phyloP scores from a whole-genome alignment of 176 grass and related monocot genomes.

The Oryza meridionalis region DNA sequence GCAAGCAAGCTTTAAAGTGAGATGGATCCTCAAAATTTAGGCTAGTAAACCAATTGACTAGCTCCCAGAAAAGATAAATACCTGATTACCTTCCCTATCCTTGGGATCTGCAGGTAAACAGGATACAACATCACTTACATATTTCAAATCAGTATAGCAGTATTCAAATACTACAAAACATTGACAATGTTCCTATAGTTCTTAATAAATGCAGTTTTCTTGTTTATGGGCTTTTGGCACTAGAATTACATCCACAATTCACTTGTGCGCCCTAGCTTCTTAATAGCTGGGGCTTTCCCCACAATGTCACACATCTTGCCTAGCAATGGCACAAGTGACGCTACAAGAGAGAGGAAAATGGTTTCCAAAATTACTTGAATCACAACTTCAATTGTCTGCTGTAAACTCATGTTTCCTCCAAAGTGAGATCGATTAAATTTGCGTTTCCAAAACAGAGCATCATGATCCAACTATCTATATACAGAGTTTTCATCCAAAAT shows the following conservation, averaged over 20 bases:
- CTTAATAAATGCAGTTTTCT: background rate
- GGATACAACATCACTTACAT: constrained; percentile 13
- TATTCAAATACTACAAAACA: background rate
- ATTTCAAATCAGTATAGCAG: constrained; percentile 15
- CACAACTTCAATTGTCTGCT: background rate
- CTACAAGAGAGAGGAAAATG: background rate
- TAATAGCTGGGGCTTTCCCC: background rate
- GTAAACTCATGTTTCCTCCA: background rate
- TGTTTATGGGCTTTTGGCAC: background rate
- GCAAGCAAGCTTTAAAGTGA: constrained; percentile 38
- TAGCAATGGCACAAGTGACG: background rate
- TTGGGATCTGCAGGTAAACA: constrained; percentile 63
- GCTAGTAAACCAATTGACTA: background rate
- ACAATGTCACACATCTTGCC: background rate
- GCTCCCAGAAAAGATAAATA: constrained; percentile 34
- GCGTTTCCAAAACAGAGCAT: background rate
- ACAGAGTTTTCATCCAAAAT: background rate
- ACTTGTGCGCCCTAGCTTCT: background rate
- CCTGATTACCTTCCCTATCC: constrained; percentile 56
- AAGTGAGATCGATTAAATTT: background rate
- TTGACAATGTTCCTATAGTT: background rate
- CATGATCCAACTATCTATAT: background rate
- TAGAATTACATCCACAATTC: background rate
- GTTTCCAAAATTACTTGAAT: constrained; percentile 12
- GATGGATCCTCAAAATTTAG: constrained; percentile 18